Percentiles rank a stretch among this genome's conserved stretches.
Conservation (phyloP, 495 filamentous ascomycete genomes). For the Neurospora intermedia region DNA sequence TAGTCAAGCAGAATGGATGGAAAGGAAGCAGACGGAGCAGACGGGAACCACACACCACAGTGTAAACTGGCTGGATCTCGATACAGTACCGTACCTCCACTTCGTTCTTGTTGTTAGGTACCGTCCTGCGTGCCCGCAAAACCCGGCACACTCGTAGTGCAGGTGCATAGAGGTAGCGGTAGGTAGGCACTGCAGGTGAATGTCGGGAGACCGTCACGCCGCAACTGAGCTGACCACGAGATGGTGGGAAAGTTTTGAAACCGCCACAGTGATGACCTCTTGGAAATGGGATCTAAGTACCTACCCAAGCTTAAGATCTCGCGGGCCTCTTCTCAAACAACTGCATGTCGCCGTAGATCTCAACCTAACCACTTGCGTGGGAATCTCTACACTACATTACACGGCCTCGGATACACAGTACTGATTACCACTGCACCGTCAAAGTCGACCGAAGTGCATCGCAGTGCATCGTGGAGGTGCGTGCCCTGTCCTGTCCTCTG, state of each 20-base stretch:
- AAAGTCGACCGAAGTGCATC: neutral
- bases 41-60: neutral
- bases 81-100: neutral
- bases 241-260: neutral
- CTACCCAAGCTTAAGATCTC: neutral
- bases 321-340: neutral
- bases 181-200: neutral
- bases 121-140: neutral
- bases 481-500: neutral
- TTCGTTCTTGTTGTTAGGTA: neutral
- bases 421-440: neutral
- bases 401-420: neutral
- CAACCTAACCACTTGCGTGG: neutral
- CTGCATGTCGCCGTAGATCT: neutral
- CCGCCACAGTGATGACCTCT: neutral
- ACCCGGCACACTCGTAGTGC: neutral
- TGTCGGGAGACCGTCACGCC: neutral
- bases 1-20: neutral
- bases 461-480: neutral
- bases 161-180: neutral
- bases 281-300: neutral
- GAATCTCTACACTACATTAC: neutral
- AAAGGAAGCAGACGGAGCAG: neutral
- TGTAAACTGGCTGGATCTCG: neutral
- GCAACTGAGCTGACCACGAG: neutral